These are phyloP conservation scores for Candida tropicalis DNA, from an alignment of 1,139 yeast genomes.

Conservation along the genomic window DNA sequence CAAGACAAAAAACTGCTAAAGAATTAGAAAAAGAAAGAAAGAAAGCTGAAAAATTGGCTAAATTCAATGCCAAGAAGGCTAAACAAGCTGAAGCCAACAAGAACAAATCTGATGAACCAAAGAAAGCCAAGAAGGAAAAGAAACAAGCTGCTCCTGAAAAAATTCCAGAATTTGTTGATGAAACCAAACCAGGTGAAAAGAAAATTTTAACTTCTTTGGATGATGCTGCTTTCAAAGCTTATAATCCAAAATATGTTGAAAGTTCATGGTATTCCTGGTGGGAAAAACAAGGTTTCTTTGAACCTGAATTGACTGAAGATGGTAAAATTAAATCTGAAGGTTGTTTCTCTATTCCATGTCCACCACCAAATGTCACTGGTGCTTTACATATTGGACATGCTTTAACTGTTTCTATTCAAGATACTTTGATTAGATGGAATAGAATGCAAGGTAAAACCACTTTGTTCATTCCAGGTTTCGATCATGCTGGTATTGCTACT, in stretches of 20 bases:
- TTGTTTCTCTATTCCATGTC: constrained; percentile 87
- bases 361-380: constrained; percentile 99
- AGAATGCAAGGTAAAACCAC: constrained; percentile 98
- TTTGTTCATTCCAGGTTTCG: constrained; percentile 93
- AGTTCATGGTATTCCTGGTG: constrained; percentile 99
- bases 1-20: constrained; percentile 62
- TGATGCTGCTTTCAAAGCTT: constrained; percentile 92
- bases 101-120: constrained; percentile 42
- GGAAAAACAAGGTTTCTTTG: constrained; percentile 84
- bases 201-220: constrained; percentile 82
- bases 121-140: constrained; percentile 74
- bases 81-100: constrained; percentile 54
- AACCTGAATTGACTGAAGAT: constrained; percentile 78
- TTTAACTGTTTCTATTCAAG: constrained; percentile 92
- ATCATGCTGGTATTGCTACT: constrained; percentile 99
- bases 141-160: constrained; percentile 60
- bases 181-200: constrained; percentile 87
- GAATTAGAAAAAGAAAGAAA: constrained; percentile 91
- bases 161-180: constrained; percentile 79
- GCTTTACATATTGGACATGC: constrained; percentile 99
- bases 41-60: constrained; percentile 96
- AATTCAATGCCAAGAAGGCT: constrained; percentile 90
- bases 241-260: constrained; percentile 90
- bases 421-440: constrained; percentile 86
- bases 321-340: constrained; percentile 85